Percentiles rank a stretch among this genome's conserved stretches.
These are phyloP conservation scores for Dothideomycetes sp. DNA, from an alignment of 2,329 filamentous ascomycete species.

Conservation along the genomic window DNA sequence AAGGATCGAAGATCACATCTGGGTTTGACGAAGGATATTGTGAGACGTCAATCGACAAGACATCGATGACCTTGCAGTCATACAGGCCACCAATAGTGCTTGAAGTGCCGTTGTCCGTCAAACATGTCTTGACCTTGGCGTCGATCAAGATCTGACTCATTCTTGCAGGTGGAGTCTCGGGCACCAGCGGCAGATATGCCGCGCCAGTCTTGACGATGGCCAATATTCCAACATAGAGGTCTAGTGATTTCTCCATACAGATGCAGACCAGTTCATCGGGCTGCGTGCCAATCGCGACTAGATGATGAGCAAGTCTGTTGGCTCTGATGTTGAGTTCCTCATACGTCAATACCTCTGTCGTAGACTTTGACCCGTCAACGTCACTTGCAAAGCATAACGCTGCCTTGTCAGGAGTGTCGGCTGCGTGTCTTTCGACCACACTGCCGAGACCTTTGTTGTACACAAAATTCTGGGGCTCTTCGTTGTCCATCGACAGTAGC, in stretches of 20 bases:
- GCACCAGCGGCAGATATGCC: conserved; percentile 69
- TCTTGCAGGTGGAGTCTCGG: conserved; percentile 55
- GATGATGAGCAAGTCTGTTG: conserved; percentile 50
- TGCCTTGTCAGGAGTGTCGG: conserved; percentile 36
- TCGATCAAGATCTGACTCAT: conserved; percentile 52
- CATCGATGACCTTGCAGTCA: conserved; percentile 13
- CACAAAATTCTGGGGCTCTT: conserved; percentile 17
- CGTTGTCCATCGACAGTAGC: conserved; percentile 30
- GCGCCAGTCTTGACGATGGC: conserved; percentile 64
- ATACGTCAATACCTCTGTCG: conserved; percentile 48
- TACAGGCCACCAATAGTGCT: conserved; percentile 10
- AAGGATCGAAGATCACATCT: conserved; percentile 27
- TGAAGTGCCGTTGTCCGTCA: conserved; percentile 23
- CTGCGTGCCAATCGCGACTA: conserved; percentile 37
- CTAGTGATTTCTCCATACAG: conserved; percentile 63
- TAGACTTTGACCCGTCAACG: conserved; percentile 27
- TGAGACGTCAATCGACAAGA: conserved; percentile 20
- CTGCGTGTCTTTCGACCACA: conserved; percentile 45
- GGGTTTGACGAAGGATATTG: conserved; percentile 27
- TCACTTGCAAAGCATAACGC: conserved; percentile 55
- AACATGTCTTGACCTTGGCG: conserved; percentile 39
- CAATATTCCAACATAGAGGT: conserved; percentile 64
- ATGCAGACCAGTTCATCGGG: conserved; percentile 57
- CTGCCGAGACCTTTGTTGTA: conserved; percentile 20
- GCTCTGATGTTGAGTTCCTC: conserved; percentile 49